Conservation (phyloP, 2,329 filamentous ascomycete species). For the Cercospora beticola region DNA sequence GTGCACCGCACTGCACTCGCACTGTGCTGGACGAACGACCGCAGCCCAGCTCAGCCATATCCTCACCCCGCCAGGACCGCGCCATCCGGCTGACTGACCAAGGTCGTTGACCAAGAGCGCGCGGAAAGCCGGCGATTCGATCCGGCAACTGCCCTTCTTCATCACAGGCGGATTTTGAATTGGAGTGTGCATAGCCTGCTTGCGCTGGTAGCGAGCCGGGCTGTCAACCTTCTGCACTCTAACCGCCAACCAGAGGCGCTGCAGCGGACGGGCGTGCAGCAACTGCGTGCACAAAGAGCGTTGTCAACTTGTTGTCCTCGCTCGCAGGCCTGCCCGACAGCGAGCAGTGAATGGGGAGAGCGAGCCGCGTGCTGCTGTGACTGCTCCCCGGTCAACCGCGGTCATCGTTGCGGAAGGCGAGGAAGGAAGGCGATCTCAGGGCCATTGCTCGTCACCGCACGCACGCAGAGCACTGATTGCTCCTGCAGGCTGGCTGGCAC, state of each 20-base stretch:
- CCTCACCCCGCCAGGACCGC: slow-evolving; percentile 7
- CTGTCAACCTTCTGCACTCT: slow-evolving; percentile 22
- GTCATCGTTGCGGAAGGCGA: not conserved
- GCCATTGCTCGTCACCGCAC: not conserved
- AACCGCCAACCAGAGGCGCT: slow-evolving; percentile 24
- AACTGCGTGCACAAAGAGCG: not conserved
- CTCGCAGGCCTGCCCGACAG: not conserved
- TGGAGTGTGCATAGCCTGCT: slow-evolving; percentile 17
- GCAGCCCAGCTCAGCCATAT: not conserved
- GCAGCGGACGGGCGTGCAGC: slow-evolving; percentile 15
- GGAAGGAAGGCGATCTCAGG: not conserved
- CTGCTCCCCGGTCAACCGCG: not conserved
- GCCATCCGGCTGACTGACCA: not conserved
- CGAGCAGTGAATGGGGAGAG: not conserved
- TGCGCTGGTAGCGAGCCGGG: slow-evolving; percentile 25
- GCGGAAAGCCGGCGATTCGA: slow-evolving; percentile 16
- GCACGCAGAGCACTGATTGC: not conserved
- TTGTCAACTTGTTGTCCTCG: not conserved
- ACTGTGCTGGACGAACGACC: not conserved
- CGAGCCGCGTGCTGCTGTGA: not conserved
- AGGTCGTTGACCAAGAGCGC: slow-evolving; percentile 1
- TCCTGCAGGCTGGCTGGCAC: slow-evolving; percentile 1
- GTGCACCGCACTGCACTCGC: not conserved
- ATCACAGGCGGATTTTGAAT: slow-evolving; percentile 10
- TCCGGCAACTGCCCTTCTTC: slow-evolving; percentile 15